A percentile compares a stretch with the other conserved stretches of the same genome.
Conservation (phyloP, 257 asterid species). For the Avicennia marina region DNA sequence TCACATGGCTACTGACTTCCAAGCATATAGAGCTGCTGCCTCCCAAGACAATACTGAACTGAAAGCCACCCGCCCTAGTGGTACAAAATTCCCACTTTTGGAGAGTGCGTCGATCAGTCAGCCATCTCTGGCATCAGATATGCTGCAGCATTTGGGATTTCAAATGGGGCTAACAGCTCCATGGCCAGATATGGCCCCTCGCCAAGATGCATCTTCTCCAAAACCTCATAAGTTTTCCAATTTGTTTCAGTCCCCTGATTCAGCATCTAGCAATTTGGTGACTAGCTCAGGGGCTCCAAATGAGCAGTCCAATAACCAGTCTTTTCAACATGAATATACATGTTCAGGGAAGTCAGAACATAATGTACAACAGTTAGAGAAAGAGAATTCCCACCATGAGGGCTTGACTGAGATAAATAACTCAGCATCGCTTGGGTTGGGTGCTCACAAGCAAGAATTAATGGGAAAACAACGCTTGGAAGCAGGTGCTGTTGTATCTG, state of each 20-base stretch:
- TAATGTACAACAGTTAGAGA: constrained; percentile 16
- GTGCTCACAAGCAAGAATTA: constrained; percentile 19
- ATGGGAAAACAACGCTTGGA: constrained; percentile 14
- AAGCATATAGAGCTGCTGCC: constrained; percentile 14
- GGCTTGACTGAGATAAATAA: constrained; percentile 14
- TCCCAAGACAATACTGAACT: constrained; percentile 17
- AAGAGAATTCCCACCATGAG: constrained; percentile 13
- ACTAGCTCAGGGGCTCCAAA: constrained; percentile 21
- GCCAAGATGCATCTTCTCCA: constrained; percentile 15
- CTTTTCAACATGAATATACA: constrained; percentile 19
- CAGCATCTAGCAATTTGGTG: constrained; percentile 23
- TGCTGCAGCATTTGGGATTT: constrained; percentile 16
- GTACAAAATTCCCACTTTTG: constrained; percentile 10
- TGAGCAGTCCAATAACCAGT: constrained; percentile 20
- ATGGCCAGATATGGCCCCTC: constrained; percentile 13
- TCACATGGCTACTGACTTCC: constrained; percentile 23
- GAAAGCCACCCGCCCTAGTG: constrained; percentile 1
- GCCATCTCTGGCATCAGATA: constrained; percentile 6
- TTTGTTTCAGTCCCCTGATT: constrained; percentile 28
- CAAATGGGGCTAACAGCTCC: constrained; percentile 12
- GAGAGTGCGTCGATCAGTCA: constrained; percentile 23
- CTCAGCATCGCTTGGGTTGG: constrained; percentile 19
- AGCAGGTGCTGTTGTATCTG: constrained; percentile 24
- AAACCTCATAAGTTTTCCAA: constrained; percentile 19
- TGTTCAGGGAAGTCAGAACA: constrained; percentile 15